These are phyloP conservation scores for Aphanomyces astaci DNA, from an alignment of 352 stramenopile genomes.

Conservation along the genomic window DNA sequence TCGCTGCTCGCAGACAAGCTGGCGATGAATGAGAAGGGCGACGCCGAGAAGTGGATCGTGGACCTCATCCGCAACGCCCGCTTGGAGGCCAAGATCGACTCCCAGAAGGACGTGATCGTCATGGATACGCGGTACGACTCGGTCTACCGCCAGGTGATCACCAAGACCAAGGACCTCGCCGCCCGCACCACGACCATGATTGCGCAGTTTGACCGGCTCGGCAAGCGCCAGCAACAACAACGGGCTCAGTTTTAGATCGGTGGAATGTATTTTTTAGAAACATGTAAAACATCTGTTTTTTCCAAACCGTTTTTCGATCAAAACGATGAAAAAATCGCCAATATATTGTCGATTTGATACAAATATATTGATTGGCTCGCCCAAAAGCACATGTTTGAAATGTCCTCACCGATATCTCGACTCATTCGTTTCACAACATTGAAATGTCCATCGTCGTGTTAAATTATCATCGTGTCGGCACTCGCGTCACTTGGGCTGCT, in stretches of 20 bases:
- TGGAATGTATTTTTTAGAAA: too few relatives aligned
- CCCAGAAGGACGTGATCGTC: constrained; percentile 93
- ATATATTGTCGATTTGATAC: too few relatives aligned
- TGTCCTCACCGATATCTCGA: too few relatives aligned
- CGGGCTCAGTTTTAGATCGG: constrained; percentile 16
- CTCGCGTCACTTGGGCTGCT: constrained; percentile 10
- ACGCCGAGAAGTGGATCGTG: constrained; percentile 98
- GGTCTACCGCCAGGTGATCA: constrained; percentile 96
- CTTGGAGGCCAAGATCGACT: constrained; percentile 98
- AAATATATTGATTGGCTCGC: not conserved
- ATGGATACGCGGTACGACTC: constrained; percentile 92
- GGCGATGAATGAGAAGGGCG: constrained; percentile 91
- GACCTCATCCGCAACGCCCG: constrained; percentile 97
- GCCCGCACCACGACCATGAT: constrained; percentile 87
- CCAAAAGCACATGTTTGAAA: not conserved
- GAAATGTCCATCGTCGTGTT: constrained; percentile 26
- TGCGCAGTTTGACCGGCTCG: constrained; percentile 76
- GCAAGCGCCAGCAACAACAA: constrained; percentile 49
- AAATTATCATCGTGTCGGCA: not conserved
- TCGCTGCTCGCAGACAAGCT: constrained; percentile 94
- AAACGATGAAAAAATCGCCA: too few relatives aligned
- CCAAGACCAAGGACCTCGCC: constrained; percentile 95
- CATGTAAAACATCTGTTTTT: too few relatives aligned
- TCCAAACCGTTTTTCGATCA: too few relatives aligned
- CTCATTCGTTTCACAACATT: not conserved